A percentile compares a stretch with the other conserved stretches of the same genome.
Conservation (phyloP, 1,284 basidiomycete genomes). For the Apiotrichum montevideense region DNA sequence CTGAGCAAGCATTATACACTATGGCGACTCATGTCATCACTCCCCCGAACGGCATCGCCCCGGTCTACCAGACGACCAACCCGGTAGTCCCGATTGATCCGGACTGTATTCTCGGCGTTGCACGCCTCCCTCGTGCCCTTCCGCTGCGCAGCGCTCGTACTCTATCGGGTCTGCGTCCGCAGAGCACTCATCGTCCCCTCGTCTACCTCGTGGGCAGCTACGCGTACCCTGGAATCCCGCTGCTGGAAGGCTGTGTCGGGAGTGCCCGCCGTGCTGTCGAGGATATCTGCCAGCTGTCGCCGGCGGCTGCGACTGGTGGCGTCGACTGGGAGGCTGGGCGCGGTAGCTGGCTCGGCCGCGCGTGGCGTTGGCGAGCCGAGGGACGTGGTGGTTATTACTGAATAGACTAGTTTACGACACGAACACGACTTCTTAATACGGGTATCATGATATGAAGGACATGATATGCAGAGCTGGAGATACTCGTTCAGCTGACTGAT, state of each 20-base stretch:
- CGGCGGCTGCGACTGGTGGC: conserved; percentile 1
- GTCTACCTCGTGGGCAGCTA: conserved; percentile 45
- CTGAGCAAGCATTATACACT: conserved; percentile 46
- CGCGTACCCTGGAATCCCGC: conserved; percentile 46
- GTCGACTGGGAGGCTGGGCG: conserved; percentile 33
- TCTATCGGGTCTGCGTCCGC: conserved; percentile 14
- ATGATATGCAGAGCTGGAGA: no score
- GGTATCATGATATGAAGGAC: no score
- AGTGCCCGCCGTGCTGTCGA: conserved; percentile 36
- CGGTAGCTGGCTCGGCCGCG: conserved; percentile 22
- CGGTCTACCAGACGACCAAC: conserved; percentile 66
- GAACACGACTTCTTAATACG: no score
- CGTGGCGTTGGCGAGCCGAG: conserved; percentile 29
- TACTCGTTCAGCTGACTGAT: no score
- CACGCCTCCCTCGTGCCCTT: conserved; percentile 55
- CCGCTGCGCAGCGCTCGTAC: conserved; percentile 24
- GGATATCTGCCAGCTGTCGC: conserved; percentile 14
- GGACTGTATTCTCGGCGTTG: conserved; percentile 54
- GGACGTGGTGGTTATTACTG: background rate
- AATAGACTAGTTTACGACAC: no score
- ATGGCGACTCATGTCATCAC: conserved; percentile 60
- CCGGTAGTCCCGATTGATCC: conserved; percentile 56
- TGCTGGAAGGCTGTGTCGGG: conserved; percentile 48
- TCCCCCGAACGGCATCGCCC: background rate
- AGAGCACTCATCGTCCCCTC: background rate